Evolutionary conservation across 495 filamentous ascomycete genomes (phyloP).

Genomic region (Xylaria palmicola): DNA sequence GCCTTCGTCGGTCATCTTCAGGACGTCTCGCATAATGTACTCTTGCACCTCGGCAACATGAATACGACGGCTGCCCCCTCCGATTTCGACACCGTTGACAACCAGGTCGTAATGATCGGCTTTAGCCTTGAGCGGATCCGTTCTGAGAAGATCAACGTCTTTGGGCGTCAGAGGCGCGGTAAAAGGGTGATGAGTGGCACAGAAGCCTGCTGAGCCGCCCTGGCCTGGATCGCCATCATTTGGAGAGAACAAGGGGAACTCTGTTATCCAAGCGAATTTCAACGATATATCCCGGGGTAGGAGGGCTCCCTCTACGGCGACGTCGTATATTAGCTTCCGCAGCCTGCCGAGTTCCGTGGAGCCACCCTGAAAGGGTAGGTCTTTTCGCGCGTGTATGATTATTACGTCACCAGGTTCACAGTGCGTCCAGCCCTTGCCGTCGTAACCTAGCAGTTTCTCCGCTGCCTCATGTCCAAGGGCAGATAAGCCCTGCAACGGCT

Average conservation of each 20-base stretch:
- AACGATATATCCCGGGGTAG: constrained; percentile 56
- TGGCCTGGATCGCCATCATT: constrained; percentile 69
- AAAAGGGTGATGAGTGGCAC: constrained; percentile 93
- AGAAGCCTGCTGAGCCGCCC: constrained; percentile 73
- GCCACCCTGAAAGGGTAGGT: constrained; percentile 59
- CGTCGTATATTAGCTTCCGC: constrained; percentile 66
- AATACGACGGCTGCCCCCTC: constrained; percentile 90
- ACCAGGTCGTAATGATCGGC: constrained; percentile 95
- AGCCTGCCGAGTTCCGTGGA: constrained; percentile 80
- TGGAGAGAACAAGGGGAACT: constrained; percentile 90
- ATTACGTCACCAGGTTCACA: constrained; percentile 70
- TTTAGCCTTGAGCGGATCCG: constrained; percentile 66
- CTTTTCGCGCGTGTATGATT: constrained; percentile 73
- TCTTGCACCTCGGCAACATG: constrained; percentile 83
- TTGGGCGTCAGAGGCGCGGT: constrained; percentile 73
- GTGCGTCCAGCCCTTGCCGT: constrained; percentile 18
- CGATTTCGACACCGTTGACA: constrained; percentile 91
- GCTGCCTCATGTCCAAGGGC: constrained; percentile 70
- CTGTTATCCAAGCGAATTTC: constrained; percentile 76
- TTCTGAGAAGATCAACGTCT: constrained; percentile 74
- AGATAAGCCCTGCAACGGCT: constrained; percentile 71
- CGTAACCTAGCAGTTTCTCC: constrained; percentile 12
- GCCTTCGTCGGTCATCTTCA: constrained; percentile 62
- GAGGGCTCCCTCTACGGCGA: constrained; percentile 59
- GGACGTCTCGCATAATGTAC: constrained; percentile 78